Evolutionary conservation across 78 protist species (phyloP).

Genomic region (Bigelowiella natans): DNA sequence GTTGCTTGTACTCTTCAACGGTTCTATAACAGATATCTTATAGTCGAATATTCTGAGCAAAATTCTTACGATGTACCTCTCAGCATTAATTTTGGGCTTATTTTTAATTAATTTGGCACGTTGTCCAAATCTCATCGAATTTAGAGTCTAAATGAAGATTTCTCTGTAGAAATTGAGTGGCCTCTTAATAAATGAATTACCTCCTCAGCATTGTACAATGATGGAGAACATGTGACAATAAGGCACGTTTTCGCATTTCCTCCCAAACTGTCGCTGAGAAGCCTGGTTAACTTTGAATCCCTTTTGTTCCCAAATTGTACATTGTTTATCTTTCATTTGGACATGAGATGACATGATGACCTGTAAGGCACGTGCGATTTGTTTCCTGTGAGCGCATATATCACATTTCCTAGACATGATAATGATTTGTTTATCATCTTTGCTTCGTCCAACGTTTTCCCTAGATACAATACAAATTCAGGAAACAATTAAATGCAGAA

Average conservation of each 20-base stretch:
- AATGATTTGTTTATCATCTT: neutral
- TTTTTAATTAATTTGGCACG: slow-evolving; percentile 23
- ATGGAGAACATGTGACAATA: neutral
- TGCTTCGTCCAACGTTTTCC: slow-evolving; percentile 5
- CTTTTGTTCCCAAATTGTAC: no score
- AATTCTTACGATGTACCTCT: neutral
- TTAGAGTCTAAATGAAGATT: neutral
- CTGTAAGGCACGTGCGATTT: slow-evolving; percentile 30
- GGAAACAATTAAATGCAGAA: neutral
- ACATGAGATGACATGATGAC: no score
- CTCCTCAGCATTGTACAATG: slow-evolving; percentile 10
- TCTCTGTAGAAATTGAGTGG: no score
- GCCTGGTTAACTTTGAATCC: neutral
- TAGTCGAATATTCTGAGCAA: neutral
- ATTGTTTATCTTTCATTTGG: no score
- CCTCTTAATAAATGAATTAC: no score
- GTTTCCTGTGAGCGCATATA: slow-evolving; percentile 25
- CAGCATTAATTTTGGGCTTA: slow-evolving; percentile 9
- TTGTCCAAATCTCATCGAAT: slow-evolving; percentile 22
- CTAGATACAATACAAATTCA: neutral
- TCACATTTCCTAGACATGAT: slow-evolving; percentile 30
- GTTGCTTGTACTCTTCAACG: neutral
- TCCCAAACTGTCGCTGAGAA: slow-evolving; percentile 4
- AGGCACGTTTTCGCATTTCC: slow-evolving; percentile 7
- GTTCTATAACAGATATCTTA: neutral